Evolutionary conservation across 2,329 filamentous ascomycete species (phyloP), one percentile per base, ranked within the genome.

Genomic region (Fusarium subglutinans): DNA sequence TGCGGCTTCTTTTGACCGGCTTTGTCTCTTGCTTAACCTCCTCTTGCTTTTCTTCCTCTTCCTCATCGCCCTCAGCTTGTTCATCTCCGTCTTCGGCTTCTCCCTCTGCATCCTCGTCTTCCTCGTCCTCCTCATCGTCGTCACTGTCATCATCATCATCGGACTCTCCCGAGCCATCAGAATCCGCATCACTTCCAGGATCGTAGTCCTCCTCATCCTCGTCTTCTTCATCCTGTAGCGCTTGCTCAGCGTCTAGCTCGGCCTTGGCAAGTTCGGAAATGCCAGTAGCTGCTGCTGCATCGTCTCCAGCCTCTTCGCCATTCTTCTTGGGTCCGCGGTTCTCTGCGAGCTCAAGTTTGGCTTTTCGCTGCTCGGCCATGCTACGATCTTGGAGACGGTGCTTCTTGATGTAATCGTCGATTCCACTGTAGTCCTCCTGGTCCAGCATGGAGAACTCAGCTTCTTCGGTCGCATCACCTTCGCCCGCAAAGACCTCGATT

Each of bases 381-480:
- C 91, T 92, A 68, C 89, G 85, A 77, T 93, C 90, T 70, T 92
- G 89, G 33, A 93, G 84, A 1, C 87, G 85, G 73, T 92, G 88
- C 15, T 85, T 85, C 76, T 87, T 87, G 53, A 93, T 85, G 76
- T 91, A 93, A 71, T 88, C 86, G 75, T 92, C 90, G 69, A 93
- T 92, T 28, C 87, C 88, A 9, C 82, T 84, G 69, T 91, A 92
- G 77, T 93, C 90, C 72, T 90, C 89, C 80, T 93, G 91, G 75
- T 93, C 91, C 24, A 93, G 80, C 91, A 93, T 93, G 43, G 85
- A 86, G 72, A 93, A 93, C 78, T 93, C 91, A 28, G 92, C 82
- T 77, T 93, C 91, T 70, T 91, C 88, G 4, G 85, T 88, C 18
- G 79, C 81, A 44, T 87, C 86, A 22, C 82, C 84, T 17, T 84